A percentile compares a stretch with the other conserved stretches of the same genome.
Evolutionary conservation across 1,284 basidiomycete genomes (phyloP).

Genomic region (Trichosporon sp.): DNA sequence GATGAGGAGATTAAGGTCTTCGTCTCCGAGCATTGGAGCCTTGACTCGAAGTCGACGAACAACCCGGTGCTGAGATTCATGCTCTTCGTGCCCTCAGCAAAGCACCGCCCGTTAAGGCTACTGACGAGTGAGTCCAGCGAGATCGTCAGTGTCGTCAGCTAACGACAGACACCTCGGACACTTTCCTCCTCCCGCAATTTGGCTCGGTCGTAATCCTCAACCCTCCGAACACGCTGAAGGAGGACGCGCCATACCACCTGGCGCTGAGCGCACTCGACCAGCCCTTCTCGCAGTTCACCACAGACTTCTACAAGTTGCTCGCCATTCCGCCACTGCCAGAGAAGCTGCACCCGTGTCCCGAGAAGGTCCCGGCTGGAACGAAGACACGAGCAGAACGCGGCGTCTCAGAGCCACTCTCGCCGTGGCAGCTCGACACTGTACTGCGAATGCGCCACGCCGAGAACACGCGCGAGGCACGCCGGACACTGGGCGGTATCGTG

Average conservation of each 20-base stretch:
- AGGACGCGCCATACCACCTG: conserved; percentile 24
- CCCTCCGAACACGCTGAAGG: conserved; percentile 41
- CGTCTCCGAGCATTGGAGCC: conserved; percentile 87
- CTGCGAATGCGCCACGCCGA: conserved; percentile 65
- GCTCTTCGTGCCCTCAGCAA: conserved; percentile 72
- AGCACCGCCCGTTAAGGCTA: conserved; percentile 63
- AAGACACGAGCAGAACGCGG: conserved; percentile 4
- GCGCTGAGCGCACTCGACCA: conserved; percentile 49
- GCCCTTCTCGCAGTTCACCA: conserved; percentile 65
- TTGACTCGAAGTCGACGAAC: conserved; percentile 60
- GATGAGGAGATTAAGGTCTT: conserved; percentile 82
- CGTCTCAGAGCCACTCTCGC: conserved; percentile 19
- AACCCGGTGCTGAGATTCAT: conserved; percentile 91
- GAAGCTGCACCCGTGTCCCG: conserved; percentile 23
- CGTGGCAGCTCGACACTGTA: conserved; percentile 73
- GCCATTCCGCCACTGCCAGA: conserved; percentile 64
- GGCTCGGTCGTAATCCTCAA: conserved; percentile 83
- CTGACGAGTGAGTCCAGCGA: conserved; percentile 11
- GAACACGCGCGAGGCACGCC: conserved; percentile 62
- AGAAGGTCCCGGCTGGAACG: not conserved
- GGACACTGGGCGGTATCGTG: conserved; percentile 73
- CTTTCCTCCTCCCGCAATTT: conserved; percentile 90
- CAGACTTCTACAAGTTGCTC: conserved; percentile 69
- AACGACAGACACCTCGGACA: conserved; percentile 24
- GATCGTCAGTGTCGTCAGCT: not conserved